phyloP scores from a whole-genome alignment of 176 grass and related monocot species.

The Carex littledalei region DNA sequence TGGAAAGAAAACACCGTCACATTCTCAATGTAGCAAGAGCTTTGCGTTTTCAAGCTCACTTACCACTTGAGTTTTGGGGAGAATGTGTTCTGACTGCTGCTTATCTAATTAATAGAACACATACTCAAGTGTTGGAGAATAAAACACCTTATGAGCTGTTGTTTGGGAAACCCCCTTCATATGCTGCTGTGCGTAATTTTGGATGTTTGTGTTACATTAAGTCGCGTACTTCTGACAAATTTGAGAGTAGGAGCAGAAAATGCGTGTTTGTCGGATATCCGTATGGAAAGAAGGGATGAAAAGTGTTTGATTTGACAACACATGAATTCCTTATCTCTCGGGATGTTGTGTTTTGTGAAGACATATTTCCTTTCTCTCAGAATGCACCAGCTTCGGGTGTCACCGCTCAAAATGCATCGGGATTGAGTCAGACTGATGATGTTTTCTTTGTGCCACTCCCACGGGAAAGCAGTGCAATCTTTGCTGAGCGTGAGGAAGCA shows the following conservation, averaged over 20 bases:
- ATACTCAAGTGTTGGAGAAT: background rate
- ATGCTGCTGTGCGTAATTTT: background rate
- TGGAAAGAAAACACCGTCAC: background rate
- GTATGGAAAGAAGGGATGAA: background rate
- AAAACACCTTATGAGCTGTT: background rate
- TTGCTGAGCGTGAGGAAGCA: too few species aligned
- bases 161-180: background rate
- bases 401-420: too few species aligned
- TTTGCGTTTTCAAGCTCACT: background rate
- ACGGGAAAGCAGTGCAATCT: too few species aligned
- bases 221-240: background rate
- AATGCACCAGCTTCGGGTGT: too few species aligned
- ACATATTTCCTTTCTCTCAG: background rate
- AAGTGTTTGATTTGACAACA: background rate
- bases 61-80: background rate
- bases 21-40: background rate
- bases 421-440: too few species aligned
- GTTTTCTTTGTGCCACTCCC: too few species aligned
- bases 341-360: background rate
- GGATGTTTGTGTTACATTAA: background rate
- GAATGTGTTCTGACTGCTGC: background rate
- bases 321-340: background rate
- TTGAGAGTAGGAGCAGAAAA: background rate
- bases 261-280: background rate
- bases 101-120: background rate